Percentiles rank a stretch among this genome's conserved stretches.
Evolutionary conservation across 2,329 filamentous ascomycete genomes (phyloP).

Genomic region (Cercospora brassicicola): DNA sequence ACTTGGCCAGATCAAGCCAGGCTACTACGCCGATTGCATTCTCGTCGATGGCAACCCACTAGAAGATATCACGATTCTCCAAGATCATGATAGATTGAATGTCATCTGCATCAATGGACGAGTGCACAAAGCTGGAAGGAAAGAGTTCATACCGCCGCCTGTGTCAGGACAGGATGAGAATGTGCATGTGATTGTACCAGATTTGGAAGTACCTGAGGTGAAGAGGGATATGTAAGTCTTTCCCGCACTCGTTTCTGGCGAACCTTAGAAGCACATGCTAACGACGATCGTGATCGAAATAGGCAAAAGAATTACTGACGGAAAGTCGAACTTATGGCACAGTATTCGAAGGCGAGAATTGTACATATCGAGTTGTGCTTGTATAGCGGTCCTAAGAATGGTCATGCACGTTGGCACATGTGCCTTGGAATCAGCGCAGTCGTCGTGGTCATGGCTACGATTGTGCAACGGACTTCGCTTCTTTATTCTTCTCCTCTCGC

Average conservation of each 20-base stretch:
- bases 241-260: too few species aligned
- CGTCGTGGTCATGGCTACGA: too few species aligned
- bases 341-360: neutral
- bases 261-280: neutral
- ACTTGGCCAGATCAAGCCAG: slow-evolving; percentile 51
- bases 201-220: neutral
- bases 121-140: slow-evolving; percentile 44
- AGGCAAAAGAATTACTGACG: neutral
- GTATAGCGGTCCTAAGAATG: too few species aligned
- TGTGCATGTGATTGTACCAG: slow-evolving; percentile 6
- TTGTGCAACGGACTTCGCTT: too few species aligned
- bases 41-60: slow-evolving; percentile 54
- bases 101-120: slow-evolving; percentile 53
- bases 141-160: slow-evolving; percentile 23
- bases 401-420: too few species aligned
- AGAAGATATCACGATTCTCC: slow-evolving; percentile 53
- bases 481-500: too few species aligned
- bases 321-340: neutral
- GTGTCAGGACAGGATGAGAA: slow-evolving; percentile 2
- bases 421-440: too few species aligned
- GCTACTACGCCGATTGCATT: slow-evolving; percentile 52
- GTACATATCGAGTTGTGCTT: neutral
- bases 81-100: slow-evolving; percentile 47
- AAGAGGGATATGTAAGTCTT: slow-evolving; percentile 4
- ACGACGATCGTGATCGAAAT: neutral